Base-by-base conservation (phyloP, 2,329 filamentous ascomycete genomes). In the Fusarium scirpi region DNA sequence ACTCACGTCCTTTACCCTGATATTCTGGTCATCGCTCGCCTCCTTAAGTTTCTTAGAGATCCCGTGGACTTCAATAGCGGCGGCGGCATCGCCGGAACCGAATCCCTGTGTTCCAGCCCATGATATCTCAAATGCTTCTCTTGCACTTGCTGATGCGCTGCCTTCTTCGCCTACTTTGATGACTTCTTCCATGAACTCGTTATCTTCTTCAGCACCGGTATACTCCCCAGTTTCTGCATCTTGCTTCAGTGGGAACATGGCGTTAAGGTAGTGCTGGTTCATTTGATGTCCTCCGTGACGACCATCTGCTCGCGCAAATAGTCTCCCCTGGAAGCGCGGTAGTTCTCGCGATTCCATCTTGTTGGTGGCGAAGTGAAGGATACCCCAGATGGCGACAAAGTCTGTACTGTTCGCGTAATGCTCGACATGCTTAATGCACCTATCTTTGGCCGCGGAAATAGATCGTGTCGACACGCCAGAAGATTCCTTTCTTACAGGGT, bases 371-470 rank as follows among this genome's bases (percentile, higher is more conserved):
- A 92, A 94, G 76, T 92, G 86, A 38, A 95, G 82, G 8, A 94
- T 88, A 2, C 93, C 93, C 85, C 91, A 93, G 12, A 89, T 82
- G 6, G 92, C 87, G 4, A 95, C 92, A 70, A 93, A 92, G 73
- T 96, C 93, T 18, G 84, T 86, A 11, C 85, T 86, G 76, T 94
- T 92, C 5, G 90, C 91, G 74, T 94, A 96, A 78, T 96, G 93
- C 79, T 96, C 93, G 41, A 96, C 90, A 70, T 94, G 86, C 8
- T 86, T 85, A 54, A 95, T 90, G 5, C 87, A 86, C 43, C 83
- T 80, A 65, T 84, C 82, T 8, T 83, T 79, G 11, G 82, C 78
- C 3, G 81, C 76, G 2, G 76, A 77, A 2, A 80, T 77, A 8
- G 78, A 80, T 22, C 82, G 76, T 2, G 79, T 79, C 1, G 80